phyloP scores from a whole-genome alignment of 2,329 filamentous ascomycete species.

The Cercospora citrullina region DNA sequence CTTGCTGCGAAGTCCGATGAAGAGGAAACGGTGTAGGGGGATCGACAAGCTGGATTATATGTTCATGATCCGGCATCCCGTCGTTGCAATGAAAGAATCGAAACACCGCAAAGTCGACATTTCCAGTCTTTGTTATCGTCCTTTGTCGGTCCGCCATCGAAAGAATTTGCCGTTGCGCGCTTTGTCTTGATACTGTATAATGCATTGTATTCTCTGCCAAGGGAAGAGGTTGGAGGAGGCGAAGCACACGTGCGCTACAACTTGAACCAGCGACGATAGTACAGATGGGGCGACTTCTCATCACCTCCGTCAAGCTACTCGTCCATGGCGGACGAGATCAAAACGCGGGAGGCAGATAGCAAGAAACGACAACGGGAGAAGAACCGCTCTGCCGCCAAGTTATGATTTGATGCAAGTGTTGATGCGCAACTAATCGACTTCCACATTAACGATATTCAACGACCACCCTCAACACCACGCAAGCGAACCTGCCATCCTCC shows the following conservation, averaged over 20 bases:
- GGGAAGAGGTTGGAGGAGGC: not conserved
- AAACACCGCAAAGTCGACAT: not conserved
- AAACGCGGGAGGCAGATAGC: too few species aligned
- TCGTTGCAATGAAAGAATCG: not conserved
- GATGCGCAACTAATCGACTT: not conserved
- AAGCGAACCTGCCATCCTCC: not conserved
- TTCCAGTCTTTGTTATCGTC: not conserved
- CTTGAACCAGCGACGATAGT: not conserved
- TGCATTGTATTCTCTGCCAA: not conserved
- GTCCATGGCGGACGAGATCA: not conserved
- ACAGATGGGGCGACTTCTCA: not conserved
- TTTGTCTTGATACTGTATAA: not conserved
- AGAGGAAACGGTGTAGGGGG: not conserved
- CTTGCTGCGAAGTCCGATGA: not conserved
- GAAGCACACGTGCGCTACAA: not conserved
- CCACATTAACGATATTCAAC: not conserved
- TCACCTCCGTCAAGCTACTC: not conserved
- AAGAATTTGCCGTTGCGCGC: not conserved
- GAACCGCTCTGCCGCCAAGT: not conserved
- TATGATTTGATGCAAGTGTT: not conserved
- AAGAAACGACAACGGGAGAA: too few species aligned
- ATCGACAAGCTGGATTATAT: not conserved
- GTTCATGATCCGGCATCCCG: not conserved
- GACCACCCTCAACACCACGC: not conserved
- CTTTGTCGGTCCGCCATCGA: not conserved